Evolutionary conservation across 805 yeast genomes (phyloP).

Genomic region (Lachancea mirantina): DNA sequence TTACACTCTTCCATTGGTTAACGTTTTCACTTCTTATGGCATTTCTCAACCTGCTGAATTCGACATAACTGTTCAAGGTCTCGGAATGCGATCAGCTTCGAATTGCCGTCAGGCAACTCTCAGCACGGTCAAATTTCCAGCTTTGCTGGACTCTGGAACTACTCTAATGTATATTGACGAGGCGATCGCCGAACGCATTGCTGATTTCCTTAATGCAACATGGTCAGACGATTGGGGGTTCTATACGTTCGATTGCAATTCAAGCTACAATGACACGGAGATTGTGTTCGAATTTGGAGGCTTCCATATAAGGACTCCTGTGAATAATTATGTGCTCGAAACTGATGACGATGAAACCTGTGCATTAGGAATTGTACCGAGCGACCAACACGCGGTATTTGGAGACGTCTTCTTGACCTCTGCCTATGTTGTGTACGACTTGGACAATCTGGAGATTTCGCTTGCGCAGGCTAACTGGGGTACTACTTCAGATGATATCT

Average conservation of each 20-base stretch:
- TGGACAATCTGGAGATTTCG: constrained; percentile 41
- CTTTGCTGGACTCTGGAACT: constrained; percentile 52
- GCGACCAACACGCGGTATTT: constrained; percentile 36
- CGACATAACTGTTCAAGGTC: constrained; percentile 41
- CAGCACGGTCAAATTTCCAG: constrained; percentile 28
- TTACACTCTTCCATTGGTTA: constrained; percentile 42
- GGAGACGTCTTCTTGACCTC: constrained; percentile 53
- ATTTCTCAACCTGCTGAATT: constrained; percentile 34
- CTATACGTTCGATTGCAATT: constrained; percentile 38
- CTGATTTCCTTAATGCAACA: constrained; percentile 29
- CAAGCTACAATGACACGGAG: constrained; percentile 18
- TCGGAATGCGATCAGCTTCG: constrained; percentile 25
- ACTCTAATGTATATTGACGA: constrained; percentile 43
- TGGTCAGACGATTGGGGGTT: constrained; percentile 33
- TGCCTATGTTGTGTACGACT: constrained; percentile 54
- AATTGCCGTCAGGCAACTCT: constrained; percentile 17
- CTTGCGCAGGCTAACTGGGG: constrained; percentile 40
- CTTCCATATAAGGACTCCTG: constrained; percentile 40
- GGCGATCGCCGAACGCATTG: constrained; percentile 26
- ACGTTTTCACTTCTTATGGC: constrained; percentile 28
- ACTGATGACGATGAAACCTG: constrained; percentile 25
- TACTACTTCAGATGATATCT: constrained; percentile 36
- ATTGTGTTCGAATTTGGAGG: constrained; percentile 47
- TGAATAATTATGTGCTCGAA: constrained; percentile 25
- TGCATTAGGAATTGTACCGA: constrained; percentile 33